Evolutionary conservation across 2,329 filamentous ascomycete genomes (phyloP).

Genomic region (Clathrospora elynae): DNA sequence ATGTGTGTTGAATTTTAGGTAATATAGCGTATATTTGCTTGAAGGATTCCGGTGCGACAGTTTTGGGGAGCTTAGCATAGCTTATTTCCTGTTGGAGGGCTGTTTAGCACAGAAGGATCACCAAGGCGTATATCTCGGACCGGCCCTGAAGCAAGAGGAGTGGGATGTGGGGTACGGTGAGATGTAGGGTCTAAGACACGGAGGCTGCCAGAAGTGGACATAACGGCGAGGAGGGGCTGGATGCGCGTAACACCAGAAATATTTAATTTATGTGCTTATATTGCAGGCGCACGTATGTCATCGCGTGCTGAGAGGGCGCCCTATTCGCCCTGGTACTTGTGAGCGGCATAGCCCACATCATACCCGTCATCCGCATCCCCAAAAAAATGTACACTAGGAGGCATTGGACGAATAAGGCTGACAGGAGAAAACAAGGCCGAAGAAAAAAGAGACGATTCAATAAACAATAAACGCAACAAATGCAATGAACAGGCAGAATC

Average conservation of each 20-base stretch:
- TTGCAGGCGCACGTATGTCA: constrained; percentile 14
- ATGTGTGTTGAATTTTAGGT: neutral
- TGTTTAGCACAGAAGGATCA: neutral
- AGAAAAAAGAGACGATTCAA: too few species aligned
- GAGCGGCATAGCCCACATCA: constrained; percentile 1
- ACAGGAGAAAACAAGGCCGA: neutral
- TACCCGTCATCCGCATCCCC: neutral
- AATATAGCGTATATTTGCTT: neutral
- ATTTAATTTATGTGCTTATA: constrained; percentile 3
- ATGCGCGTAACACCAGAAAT: neutral
- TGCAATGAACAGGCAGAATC: too few species aligned
- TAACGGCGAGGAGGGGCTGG: too few species aligned
- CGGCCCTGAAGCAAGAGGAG: neutral
- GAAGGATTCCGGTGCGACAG: neutral
- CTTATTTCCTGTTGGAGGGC: neutral
- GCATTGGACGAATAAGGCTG: too few species aligned
- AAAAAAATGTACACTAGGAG: constrained; percentile 14
- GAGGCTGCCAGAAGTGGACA: neutral
- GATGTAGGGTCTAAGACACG: neutral
- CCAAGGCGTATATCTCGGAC: neutral
- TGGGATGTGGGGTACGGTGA: neutral
- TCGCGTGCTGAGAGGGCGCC: constrained; percentile 2
- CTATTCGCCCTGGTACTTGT: neutral
- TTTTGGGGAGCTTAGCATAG: neutral
- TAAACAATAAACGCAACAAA: too few species aligned